Base-by-base conservation (phyloP, 2,329 filamentous ascomycete genomes). In the Epicoccum sorghinum region DNA sequence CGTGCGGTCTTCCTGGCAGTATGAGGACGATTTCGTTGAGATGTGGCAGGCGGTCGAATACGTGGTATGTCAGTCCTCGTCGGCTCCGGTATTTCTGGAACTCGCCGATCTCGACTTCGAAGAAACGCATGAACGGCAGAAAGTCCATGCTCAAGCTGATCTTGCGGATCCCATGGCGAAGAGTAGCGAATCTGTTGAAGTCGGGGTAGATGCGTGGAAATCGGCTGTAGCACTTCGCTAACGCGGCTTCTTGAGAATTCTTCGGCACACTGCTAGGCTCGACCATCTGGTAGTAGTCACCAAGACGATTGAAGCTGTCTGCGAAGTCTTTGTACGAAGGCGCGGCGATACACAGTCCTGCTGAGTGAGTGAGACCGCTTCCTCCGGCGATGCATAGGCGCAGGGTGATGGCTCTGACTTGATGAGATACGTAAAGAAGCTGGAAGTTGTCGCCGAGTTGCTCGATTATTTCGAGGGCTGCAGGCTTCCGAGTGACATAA, bases 151-250 rank as follows among this genome's bases (percentile, higher is more conserved):
- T 14, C 0, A 73, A 13, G 32, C 41, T 36, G 1, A 72, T 36
- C 7, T 67, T 66, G 3, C 60, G 67, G 13, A 73, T 64, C 0
- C 62, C 66, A 10, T 72, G 68, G 3, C 42, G 27, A 12, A 70
- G 52, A 0, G 66, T 69, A 0, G 69, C 66, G 32, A 60, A 72
- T 7, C 47, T 64, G 1, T 48, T 14, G 6, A 73, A 52, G 0
- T 69, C 39, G 0, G 67, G 64, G 29, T 70, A 67, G 2, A 66
- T 49, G 6, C 36, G 57, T 0, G 70, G 70, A 22, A 52, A 64
- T 0, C 47, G 23, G 6, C 42, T 45, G 47, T 73, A 72, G 7
- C 23, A 41, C 1, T 52, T 39, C 1, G 62, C 57, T 0, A 63
- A 40, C 2, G 29, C 23, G 5, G 43, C 12, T 0, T 60, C 48